These are phyloP conservation scores for Septoria petroselini DNA, from an alignment of 2,329 filamentous ascomycete genomes.

Conservation along the genomic window DNA sequence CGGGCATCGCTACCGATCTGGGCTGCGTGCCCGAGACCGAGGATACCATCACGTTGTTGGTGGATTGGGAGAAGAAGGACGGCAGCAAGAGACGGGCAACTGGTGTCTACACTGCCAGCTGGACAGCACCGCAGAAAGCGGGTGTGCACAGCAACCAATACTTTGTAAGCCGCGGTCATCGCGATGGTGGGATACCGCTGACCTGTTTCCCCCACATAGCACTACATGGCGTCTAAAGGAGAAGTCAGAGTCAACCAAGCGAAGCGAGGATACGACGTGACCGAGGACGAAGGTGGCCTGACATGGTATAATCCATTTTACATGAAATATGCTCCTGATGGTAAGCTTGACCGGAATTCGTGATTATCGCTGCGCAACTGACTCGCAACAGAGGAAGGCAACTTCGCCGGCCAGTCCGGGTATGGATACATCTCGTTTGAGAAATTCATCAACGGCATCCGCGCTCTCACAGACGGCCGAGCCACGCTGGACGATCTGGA, in stretches of 20 bases:
- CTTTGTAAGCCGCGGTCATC: constrained; percentile 61
- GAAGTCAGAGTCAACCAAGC: constrained; percentile 90
- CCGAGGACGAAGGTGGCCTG: constrained; percentile 70
- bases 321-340: constrained; percentile 31
- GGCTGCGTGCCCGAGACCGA: constrained; percentile 80
- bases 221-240: constrained; percentile 80
- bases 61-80: constrained; percentile 76
- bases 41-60: constrained; percentile 87
- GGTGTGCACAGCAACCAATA: constrained; percentile 97
- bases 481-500: constrained; percentile 74
- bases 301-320: constrained; percentile 77
- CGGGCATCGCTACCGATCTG: constrained; percentile 72
- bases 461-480: constrained; percentile 69
- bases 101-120: constrained; percentile 88
- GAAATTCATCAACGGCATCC: constrained; percentile 89
- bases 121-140: constrained; percentile 88
- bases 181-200: no score
- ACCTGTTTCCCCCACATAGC: no score
- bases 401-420: constrained; percentile 85
- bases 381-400: constrained; percentile 66
- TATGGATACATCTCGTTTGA: constrained; percentile 95
- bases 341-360: constrained; percentile 39
- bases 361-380: neutral
- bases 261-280: constrained; percentile 90
- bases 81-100: constrained; percentile 70